phyloP scores from a whole-genome alignment of 306 rosid genomes.

The Sophora flavescens region DNA sequence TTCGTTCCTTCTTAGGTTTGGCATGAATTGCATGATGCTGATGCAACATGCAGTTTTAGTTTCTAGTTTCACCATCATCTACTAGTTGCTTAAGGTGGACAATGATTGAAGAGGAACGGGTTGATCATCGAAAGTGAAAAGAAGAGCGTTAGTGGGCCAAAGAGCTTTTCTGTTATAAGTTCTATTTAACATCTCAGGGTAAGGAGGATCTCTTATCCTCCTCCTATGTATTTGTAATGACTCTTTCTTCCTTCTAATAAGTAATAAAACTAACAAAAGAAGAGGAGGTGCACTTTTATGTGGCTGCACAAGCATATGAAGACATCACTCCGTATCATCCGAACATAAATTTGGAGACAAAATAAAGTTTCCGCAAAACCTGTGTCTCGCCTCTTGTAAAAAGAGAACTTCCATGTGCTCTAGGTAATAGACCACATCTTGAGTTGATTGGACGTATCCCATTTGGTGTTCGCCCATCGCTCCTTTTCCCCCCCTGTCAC shows the following conservation, averaged over 20 bases:
- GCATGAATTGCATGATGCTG: constrained; percentile 19
- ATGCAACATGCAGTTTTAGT: constrained; percentile 19
- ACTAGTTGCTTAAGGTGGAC: constrained; percentile 21
- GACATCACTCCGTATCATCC: constrained; percentile 31
- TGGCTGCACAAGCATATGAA: constrained; percentile 27
- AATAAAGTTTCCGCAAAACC: constrained; percentile 58
- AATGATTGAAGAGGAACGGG: constrained; percentile 19
- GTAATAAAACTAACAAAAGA: constrained; percentile 21
- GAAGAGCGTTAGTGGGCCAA: constrained; percentile 9
- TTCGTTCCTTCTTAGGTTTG: constrained; percentile 13
- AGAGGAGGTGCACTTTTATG: neutral
- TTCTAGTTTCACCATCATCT: constrained; percentile 15
- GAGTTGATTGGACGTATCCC: constrained; percentile 88
- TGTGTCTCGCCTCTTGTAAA: constrained; percentile 99
- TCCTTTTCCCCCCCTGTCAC: constrained; percentile 87
- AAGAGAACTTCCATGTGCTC: constrained; percentile 98
- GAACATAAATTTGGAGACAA: constrained; percentile 35
- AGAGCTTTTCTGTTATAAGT: neutral
- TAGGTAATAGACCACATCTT: constrained; percentile 88
- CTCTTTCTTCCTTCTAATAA: constrained; percentile 11
- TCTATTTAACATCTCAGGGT: neutral
- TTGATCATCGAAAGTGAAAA: constrained; percentile 4
- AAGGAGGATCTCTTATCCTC: neutral
- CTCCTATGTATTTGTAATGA: constrained; percentile 12
- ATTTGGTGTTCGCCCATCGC: constrained; percentile 83